Evolutionary conservation across 2,329 filamentous ascomycete species (phyloP).

Genomic region (Hortaea werneckii): DNA sequence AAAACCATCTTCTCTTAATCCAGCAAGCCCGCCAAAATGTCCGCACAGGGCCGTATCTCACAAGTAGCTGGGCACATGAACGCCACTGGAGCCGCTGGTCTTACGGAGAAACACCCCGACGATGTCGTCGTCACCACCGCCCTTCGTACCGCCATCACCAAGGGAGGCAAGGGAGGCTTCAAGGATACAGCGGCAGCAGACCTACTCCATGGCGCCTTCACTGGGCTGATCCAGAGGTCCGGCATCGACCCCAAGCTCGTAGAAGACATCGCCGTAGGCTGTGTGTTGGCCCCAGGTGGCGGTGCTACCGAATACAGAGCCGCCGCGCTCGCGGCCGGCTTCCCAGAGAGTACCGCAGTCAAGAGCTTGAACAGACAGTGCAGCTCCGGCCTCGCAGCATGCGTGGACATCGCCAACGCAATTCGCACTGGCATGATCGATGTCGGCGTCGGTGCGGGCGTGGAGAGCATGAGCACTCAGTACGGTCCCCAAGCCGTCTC

Average conservation of each 20-base stretch:
- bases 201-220: constrained; percentile 73
- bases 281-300: constrained; percentile 82
- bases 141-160: constrained; percentile 84
- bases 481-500: constrained; percentile 83
- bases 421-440: constrained; percentile 91
- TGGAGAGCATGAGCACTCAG: constrained; percentile 90
- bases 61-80: constrained; percentile 49
- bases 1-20: neutral
- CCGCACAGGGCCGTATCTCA: constrained; percentile 36
- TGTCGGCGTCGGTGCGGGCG: constrained; percentile 82
- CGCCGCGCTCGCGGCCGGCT: constrained; percentile 79
- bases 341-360: constrained; percentile 75
- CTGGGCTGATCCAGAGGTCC: constrained; percentile 71
- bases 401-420: constrained; percentile 87
- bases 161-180: constrained; percentile 85
- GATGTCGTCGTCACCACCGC: constrained; percentile 84
- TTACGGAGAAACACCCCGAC: constrained; percentile 47
- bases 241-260: constrained; percentile 80
- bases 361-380: constrained; percentile 88
- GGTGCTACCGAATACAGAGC: constrained; percentile 96
- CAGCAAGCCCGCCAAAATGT: constrained; percentile 9
- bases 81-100: constrained; percentile 32
- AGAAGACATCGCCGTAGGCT: constrained; percentile 86
- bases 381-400: constrained; percentile 83
- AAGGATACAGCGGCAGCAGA: constrained; percentile 90